phyloP scores from a whole-genome alignment of 2,329 filamentous ascomycete genomes.

The Penicillium brevicompactum region DNA sequence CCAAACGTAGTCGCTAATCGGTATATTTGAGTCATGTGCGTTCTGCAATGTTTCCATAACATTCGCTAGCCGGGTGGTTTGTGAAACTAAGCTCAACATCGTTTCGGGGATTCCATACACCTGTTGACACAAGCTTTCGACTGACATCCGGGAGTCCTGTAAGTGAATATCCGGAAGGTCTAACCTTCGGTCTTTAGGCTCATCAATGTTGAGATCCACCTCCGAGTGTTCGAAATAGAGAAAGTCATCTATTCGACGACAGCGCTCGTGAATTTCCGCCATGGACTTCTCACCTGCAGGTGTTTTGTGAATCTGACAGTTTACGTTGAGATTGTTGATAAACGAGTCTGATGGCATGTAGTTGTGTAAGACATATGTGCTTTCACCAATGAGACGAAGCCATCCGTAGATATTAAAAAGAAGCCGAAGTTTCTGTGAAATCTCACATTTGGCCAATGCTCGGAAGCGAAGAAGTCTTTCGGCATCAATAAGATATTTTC shows the following conservation, averaged over 20 bases:
- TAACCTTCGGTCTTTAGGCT: background rate
- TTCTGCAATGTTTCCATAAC: constrained; percentile 17
- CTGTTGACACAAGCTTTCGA: constrained; percentile 7
- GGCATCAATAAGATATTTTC: constrained; percentile 31
- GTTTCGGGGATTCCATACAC: constrained; percentile 41
- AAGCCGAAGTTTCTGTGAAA: constrained; percentile 28
- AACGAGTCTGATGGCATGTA: constrained; percentile 1
- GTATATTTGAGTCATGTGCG: constrained; percentile 8
- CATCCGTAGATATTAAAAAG: constrained; percentile 37
- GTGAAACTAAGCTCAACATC: constrained; percentile 41
- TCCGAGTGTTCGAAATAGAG: constrained; percentile 13
- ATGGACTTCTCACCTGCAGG: constrained; percentile 1
- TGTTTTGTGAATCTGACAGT: constrained; percentile 11
- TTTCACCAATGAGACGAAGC: constrained; percentile 30
- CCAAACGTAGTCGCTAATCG: constrained; percentile 23
- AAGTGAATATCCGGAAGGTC: background rate
- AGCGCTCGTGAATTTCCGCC: background rate
- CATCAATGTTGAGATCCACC: background rate
- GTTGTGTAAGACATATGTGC: constrained; percentile 24
- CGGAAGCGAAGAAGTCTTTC: constrained; percentile 32
- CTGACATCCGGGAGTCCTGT: background rate
- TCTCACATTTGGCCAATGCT: constrained; percentile 26
- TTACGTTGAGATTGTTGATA: background rate
- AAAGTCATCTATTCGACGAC: constrained; percentile 28
- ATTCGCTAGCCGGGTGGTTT: constrained; percentile 40